Conservation (phyloP, 2,329 filamentous ascomycete species). For the Pseudophaeomoniella oleicola region DNA sequence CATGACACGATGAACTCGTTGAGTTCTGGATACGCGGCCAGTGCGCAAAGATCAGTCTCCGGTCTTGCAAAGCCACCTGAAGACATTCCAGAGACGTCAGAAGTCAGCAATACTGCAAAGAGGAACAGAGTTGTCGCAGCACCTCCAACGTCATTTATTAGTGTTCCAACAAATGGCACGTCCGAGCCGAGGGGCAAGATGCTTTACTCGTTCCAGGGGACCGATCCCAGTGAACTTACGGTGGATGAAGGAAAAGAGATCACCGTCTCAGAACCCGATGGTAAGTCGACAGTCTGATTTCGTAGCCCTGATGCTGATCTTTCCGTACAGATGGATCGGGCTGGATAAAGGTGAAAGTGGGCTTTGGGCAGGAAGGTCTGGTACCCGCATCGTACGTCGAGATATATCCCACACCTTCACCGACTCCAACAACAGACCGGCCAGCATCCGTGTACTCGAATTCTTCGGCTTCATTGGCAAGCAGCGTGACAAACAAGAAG, state of each 20-base stretch:
- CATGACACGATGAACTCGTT: conserved; percentile 83
- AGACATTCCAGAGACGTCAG: conserved; percentile 25
- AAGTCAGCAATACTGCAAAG: conserved; percentile 23
- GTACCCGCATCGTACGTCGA: conserved; percentile 83
- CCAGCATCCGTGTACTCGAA: conserved; percentile 50
- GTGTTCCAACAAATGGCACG: conserved; percentile 38
- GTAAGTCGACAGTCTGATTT: conserved; percentile 39
- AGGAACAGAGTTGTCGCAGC: conserved; percentile 69
- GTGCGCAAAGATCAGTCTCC: conserved; percentile 61
- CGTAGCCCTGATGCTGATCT: conserved; percentile 1
- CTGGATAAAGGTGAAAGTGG: conserved; percentile 73
- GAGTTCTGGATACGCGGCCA: conserved; percentile 74
- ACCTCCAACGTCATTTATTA: conserved; percentile 68
- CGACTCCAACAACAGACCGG: conserved; percentile 16
- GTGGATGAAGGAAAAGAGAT: conserved; percentile 70
- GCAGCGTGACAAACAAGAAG: conserved; percentile 50
- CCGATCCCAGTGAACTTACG: conserved; percentile 65
- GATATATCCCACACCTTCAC: conserved; percentile 32
- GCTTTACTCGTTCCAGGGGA: conserved; percentile 75
- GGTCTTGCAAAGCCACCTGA: conserved; percentile 41
- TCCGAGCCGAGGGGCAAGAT: conserved; percentile 53
- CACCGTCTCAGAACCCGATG: conserved; percentile 68
- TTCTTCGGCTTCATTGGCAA: conserved; percentile 53
- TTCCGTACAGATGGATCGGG: conserved; percentile 62
- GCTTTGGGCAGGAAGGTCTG: conserved; percentile 57